Evolutionary conservation across 2,329 filamentous ascomycete genomes (phyloP).

Genomic region (Sporothrix pallida): DNA sequence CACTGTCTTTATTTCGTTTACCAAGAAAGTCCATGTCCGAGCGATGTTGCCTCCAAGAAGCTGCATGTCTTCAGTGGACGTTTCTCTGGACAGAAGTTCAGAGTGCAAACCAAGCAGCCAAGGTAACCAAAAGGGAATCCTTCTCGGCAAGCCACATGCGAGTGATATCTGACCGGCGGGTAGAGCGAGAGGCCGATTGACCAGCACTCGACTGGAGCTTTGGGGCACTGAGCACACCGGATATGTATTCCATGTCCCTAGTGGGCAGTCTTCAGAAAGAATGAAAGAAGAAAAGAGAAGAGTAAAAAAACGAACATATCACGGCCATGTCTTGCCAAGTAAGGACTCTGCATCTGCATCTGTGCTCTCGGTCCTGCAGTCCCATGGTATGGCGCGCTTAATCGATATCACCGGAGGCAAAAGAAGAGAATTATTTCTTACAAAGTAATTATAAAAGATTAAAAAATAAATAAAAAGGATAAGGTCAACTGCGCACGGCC

Average conservation of each 20-base stretch:
- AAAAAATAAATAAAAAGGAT: background rate
- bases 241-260: background rate
- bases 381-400: background rate
- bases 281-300: too few relatives aligned
- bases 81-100: background rate
- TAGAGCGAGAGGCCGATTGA: slow-evolving; percentile 23
- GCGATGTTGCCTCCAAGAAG: background rate
- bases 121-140: background rate
- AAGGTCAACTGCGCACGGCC: background rate
- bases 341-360: slow-evolving; percentile 14
- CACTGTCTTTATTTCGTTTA: slow-evolving; percentile 1
- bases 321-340: slow-evolving; percentile 18
- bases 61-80: background rate
- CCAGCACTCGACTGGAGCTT: too few relatives aligned
- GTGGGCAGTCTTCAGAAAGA: background rate
- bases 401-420: background rate
- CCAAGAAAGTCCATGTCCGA: background rate
- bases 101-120: background rate
- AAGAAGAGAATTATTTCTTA: too few relatives aligned
- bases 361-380: slow-evolving; percentile 19
- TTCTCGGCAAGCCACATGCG: slow-evolving; percentile 13
- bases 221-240: background rate
- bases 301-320: too few relatives aligned
- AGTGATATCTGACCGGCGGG: slow-evolving; percentile 26
- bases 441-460: background rate